These are phyloP conservation scores for Raddia guianensis DNA, from an alignment of 176 grass and related monocot species.

Conservation along the genomic window DNA sequence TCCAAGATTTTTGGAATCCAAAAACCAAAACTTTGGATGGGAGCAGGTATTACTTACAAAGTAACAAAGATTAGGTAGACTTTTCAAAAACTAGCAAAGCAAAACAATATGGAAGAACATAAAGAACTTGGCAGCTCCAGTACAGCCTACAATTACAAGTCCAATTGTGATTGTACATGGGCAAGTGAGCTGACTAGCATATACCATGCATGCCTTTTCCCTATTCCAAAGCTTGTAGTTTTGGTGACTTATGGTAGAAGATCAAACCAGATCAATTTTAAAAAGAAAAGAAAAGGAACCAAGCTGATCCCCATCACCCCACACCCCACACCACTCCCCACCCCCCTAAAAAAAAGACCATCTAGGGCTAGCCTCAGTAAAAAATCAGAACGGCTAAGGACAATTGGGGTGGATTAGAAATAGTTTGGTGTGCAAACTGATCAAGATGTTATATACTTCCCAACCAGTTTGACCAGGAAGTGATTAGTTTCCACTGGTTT, in stretches of 20 bases:
- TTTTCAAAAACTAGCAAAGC: background rate
- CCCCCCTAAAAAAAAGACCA: too few species aligned
- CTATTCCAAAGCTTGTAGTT: slow-evolving; percentile 19
- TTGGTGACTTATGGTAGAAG: slow-evolving; percentile 12
- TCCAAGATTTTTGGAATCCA: too few species aligned
- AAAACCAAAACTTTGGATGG: too few species aligned
- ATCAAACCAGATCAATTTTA: background rate
- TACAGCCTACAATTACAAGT: background rate
- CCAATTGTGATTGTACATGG: background rate
- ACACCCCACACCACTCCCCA: too few species aligned
- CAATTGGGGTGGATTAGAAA: background rate
- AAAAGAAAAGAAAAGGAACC: background rate
- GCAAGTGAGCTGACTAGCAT: background rate
- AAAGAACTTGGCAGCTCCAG: background rate
- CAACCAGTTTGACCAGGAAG: background rate
- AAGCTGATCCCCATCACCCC: background rate
- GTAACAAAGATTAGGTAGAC: background rate
- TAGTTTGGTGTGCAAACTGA: background rate
- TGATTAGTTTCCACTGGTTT: background rate
- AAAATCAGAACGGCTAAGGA: background rate
- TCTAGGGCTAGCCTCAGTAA: background rate
- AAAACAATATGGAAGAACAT: background rate
- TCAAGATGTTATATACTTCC: background rate
- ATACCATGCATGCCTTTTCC: background rate
- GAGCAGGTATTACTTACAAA: too few species aligned